Evolutionary conservation across 768 basidiomycete genomes (phyloP).

Genomic region (Termitomyces sp.): DNA sequence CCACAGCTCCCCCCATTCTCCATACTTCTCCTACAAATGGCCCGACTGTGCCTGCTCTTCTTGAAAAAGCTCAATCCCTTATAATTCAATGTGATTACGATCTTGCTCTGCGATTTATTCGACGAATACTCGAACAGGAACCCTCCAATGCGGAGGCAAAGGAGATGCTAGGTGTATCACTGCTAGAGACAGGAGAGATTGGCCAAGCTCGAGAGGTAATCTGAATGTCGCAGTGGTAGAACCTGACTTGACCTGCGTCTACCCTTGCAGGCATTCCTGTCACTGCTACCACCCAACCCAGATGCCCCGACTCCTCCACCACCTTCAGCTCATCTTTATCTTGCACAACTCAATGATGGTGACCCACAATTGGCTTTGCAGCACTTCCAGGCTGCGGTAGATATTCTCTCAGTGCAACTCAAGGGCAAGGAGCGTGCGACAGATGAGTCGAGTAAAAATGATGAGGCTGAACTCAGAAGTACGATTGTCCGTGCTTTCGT

Average conservation of each 20-base stretch:
- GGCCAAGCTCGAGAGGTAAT: constrained; percentile 65
- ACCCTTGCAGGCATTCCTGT: constrained; percentile 51
- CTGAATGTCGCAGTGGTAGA: neutral
- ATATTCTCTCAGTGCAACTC: constrained; percentile 58
- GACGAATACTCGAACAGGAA: constrained; percentile 61
- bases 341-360: constrained; percentile 78
- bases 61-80: constrained; percentile 76
- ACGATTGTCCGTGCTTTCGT: constrained; percentile 77
- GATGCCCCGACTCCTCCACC: constrained; percentile 58
- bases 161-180: constrained; percentile 76
- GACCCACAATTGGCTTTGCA: constrained; percentile 68
- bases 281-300: constrained; percentile 54
- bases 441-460: constrained; percentile 29
- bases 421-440: constrained; percentile 68
- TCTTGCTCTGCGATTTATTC: constrained; percentile 68
- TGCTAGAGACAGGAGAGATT: constrained; percentile 75
- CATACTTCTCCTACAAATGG: constrained; percentile 17
- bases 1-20: constrained; percentile 19
- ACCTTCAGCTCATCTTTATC: constrained; percentile 80
- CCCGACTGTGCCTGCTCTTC: constrained; percentile 47
- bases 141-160: constrained; percentile 60
- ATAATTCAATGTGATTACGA: constrained; percentile 83
- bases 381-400: constrained; percentile 78
- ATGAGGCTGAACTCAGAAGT: constrained; percentile 54
- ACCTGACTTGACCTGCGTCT: neutral